Evolutionary conservation across 805 yeast genomes (phyloP), one percentile per base, ranked within the genome.

Genomic region (Kregervanrija delftensis): DNA sequence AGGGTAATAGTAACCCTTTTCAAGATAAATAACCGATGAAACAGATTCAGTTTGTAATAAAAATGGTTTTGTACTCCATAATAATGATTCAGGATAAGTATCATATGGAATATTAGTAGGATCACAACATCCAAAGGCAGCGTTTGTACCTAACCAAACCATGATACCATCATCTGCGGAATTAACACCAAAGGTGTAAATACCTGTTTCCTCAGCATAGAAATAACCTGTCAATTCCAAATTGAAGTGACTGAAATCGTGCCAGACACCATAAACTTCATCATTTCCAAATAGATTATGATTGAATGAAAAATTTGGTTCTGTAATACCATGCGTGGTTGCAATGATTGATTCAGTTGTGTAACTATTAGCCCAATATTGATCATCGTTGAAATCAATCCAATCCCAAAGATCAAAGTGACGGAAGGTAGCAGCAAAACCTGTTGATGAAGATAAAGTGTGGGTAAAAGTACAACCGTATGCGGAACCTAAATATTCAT

Each of bases 121-220:
- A 17, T 51, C 44, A 52, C 69, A 61, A 52, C 76, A 71, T 13
- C 55, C 56, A 30, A 69, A 58, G 8, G 64, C 64, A 41, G 49
- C 54, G 8, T 59, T 59, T 17, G 39, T 42, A 38, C 67, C 67
- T 34, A 61, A 46, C 40, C 53, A 56, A 33, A 68, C 59, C 50
- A 57, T 58, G 14, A 55, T 62, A 28, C 54, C 52, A 50, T 66
- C 69, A 49, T 64, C 67, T 15, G 57, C 56, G 15, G 42, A 35
- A 6, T 39, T 35, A 10, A 63, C 43, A 16, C 37, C 33, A 33
- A 66, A 49, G 0, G 50, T 45, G 41, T 60, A 65, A 4, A 52
- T 40, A 47, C 71, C 71, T 16, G 60, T 47, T 22, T 47, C 53
- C 11, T 51, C 40, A 11, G 71, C 63, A 14, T 41, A 13, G 33